phyloP scores from a whole-genome alignment of 805 yeast species.

The Lipomyces anomalus region DNA sequence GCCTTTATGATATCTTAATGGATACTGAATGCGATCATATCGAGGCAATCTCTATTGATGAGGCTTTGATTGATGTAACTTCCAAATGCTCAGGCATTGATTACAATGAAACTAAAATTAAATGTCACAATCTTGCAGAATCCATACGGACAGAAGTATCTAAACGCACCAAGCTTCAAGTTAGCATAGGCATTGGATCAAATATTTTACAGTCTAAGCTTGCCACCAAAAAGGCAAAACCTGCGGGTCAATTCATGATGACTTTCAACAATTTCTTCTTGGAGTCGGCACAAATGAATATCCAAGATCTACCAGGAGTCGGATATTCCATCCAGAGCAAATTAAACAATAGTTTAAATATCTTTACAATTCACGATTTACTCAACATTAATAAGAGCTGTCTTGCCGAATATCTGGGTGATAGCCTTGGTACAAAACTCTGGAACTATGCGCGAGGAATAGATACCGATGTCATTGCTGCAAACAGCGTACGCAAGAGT shows the following conservation, averaged over 20 bases:
- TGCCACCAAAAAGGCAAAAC: constrained; percentile 70
- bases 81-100: constrained; percentile 20
- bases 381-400: constrained; percentile 33
- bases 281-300: constrained; percentile 37
- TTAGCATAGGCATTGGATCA: constrained; percentile 72
- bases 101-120: constrained; percentile 17
- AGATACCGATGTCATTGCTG: constrained; percentile 56
- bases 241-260: constrained; percentile 55
- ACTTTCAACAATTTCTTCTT: constrained; percentile 23
- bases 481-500: constrained; percentile 56
- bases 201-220: constrained; percentile 76
- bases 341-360: constrained; percentile 36
- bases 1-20: constrained; percentile 57
- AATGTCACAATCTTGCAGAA: constrained; percentile 29
- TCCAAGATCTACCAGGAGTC: constrained; percentile 42
- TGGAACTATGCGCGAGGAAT: constrained; percentile 57
- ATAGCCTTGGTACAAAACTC: constrained; percentile 62
- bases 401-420: constrained; percentile 53
- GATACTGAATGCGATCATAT: constrained; percentile 41
- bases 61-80: constrained; percentile 70
- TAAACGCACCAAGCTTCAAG: constrained; percentile 51
- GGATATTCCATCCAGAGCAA: constrained; percentile 42
- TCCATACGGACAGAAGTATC: constrained; percentile 41
- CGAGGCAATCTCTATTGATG: constrained; percentile 87
- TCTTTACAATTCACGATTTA: constrained; percentile 40